Conservation (phyloP, 2,329 filamentous ascomycete genomes). For the Herpotrichia juniperi region DNA sequence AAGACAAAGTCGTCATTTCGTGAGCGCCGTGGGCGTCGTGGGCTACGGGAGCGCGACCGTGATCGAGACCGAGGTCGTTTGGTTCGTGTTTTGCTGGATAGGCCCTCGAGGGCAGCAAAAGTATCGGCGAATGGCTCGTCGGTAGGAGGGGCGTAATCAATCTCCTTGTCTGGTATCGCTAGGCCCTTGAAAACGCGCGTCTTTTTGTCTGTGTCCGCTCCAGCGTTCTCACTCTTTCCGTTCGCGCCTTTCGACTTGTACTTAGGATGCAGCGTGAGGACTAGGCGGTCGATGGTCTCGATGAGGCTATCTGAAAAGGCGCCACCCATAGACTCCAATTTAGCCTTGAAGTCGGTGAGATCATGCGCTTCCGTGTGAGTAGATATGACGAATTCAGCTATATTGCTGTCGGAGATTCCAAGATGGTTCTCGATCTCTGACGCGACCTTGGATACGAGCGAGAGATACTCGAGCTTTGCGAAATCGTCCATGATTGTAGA, state of each 20-base stretch:
- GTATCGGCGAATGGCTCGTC: conserved; percentile 78
- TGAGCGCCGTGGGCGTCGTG: conserved; percentile 50
- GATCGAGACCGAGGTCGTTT: conserved; percentile 52
- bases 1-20: conserved; percentile 60
- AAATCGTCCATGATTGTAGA: conserved; percentile 78
- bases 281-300: conserved; percentile 88
- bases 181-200: conserved; percentile 89
- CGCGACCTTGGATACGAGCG: conserved; percentile 91
- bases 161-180: conserved; percentile 79
- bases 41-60: conserved; percentile 60
- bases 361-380: conserved; percentile 78
- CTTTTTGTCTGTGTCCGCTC: conserved; percentile 69
- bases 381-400: conserved; percentile 95
- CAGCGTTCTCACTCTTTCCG: conserved; percentile 48
- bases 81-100: conserved; percentile 52
- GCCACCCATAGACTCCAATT: conserved; percentile 76
- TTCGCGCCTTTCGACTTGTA: conserved; percentile 65
- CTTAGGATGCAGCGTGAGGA: conserved; percentile 88
- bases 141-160: conserved; percentile 58
- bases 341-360: conserved; percentile 75
- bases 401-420: conserved; percentile 88
- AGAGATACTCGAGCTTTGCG: conserved; percentile 87
- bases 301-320: conserved; percentile 86
- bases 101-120: conserved; percentile 83
- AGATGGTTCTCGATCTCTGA: conserved; percentile 94